phyloP scores from a whole-genome alignment of 1,284 basidiomycete species.

The Laetiporus sulphureus region DNA sequence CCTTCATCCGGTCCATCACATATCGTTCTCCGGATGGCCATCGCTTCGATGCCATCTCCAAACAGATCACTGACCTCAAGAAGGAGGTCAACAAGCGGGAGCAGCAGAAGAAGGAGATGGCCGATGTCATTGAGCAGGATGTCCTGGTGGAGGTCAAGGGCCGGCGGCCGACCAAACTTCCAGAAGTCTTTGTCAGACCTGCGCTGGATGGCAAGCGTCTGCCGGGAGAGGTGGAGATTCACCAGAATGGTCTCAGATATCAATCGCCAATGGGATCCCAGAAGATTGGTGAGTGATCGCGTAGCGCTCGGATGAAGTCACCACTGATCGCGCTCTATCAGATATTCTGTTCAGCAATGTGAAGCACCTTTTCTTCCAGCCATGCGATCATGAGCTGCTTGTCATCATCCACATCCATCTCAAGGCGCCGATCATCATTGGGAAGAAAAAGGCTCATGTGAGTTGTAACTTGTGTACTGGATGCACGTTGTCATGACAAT shows the following conservation, averaged over 20 bases:
- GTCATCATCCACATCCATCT: slow-evolving; percentile 94
- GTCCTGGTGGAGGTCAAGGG: slow-evolving; percentile 84
- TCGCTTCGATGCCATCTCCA: slow-evolving; percentile 85
- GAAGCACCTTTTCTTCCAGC: slow-evolving; percentile 99
- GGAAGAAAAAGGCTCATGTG: slow-evolving; percentile 95
- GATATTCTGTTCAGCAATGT: slow-evolving; percentile 96
- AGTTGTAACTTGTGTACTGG: slow-evolving; percentile 17
- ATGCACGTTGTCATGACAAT: slow-evolving; percentile 1
- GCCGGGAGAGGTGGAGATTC: slow-evolving; percentile 95
- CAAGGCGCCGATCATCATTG: slow-evolving; percentile 96
- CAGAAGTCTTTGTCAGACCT: slow-evolving; percentile 92
- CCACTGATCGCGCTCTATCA: no score
- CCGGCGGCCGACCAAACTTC: slow-evolving; percentile 75
- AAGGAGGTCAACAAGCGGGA: slow-evolving; percentile 97
- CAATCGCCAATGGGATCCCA: slow-evolving; percentile 84
- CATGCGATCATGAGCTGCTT: slow-evolving; percentile 94
- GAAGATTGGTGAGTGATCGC: slow-evolving; percentile 69
- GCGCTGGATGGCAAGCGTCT: slow-evolving; percentile 89
- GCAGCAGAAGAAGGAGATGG: slow-evolving; percentile 97
- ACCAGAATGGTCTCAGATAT: slow-evolving; percentile 95
- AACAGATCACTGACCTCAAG: slow-evolving; percentile 92
- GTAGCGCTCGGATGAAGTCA: not conserved
- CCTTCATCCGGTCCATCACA: slow-evolving; percentile 92
- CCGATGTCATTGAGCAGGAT: slow-evolving; percentile 96
- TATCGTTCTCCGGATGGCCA: slow-evolving; percentile 89